Base-by-base conservation (phyloP, 164 flowering plant genomes). In the Platanus orientalis region DNA sequence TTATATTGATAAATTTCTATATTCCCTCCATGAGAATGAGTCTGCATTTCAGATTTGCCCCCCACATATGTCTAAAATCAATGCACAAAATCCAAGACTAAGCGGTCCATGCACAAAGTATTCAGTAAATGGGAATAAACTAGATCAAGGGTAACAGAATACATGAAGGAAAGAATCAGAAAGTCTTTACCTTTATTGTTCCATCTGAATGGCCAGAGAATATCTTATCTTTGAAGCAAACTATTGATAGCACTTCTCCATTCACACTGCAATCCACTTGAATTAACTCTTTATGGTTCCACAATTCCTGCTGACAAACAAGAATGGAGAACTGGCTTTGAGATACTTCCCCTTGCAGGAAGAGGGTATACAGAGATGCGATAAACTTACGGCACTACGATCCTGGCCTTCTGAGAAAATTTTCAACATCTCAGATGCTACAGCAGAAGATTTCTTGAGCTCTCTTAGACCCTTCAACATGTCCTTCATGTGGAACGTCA, bases 171-270 rank as follows among this genome's bases (percentile, higher is more conserved):
- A 55, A 32, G 26, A 45, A 36, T 16, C 10, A 11, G 21, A 28
- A 53, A 59, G n/a, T 23, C n/a, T 40, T 50, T 32, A 89, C 96
- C 85, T 87, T 89, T 49, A 89, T 79, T 26, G 84, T 80, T 63
- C 96, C 96, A 76, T 89, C 93, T 57, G 91, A 76, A 73, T 87
- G 96, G 49, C 96, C 93, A 39, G 93, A 86, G 70, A 83, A 84
- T 55, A 85, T 81, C 61, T 70, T 80, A 51, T 78, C 87, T 49
- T 74, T 81, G 85, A 71, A 84, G 77, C 84, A 83, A 61, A 69
- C 71, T 4, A 87, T 69, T 11, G 88, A 73, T 4, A 81, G 62
- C 39, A 89, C 91, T 74, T 81, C 88, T 40, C 91, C 96, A 62
- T 84, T 85, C 32, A 60, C 53, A 48, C 84, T 78, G 82, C 85